A percentile compares a stretch with the other conserved stretches of the same genome.
Evolutionary conservation across 2,329 filamentous ascomycete genomes (phyloP).

Genomic region (Penicillium oxalicum): DNA sequence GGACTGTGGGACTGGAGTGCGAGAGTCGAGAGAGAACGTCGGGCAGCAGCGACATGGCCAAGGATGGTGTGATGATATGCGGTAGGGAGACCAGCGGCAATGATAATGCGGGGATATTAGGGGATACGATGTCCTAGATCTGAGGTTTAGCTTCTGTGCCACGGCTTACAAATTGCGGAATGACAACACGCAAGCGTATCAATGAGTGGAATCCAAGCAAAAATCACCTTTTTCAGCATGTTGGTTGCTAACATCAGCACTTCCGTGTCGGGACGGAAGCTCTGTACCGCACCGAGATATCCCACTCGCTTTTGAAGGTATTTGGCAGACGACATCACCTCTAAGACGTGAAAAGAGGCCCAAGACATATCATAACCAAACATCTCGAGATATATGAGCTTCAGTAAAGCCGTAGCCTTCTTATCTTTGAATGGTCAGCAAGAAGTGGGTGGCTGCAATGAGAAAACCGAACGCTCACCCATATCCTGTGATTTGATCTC

Average conservation of each 20-base stretch:
- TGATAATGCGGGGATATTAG: conserved; percentile 67
- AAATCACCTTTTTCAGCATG: conserved; percentile 75
- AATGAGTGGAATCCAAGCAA: background rate
- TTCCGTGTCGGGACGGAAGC: conserved; percentile 90
- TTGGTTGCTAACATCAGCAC: conserved; percentile 97
- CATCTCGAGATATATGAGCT: conserved; percentile 98
- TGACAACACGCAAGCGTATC: background rate
- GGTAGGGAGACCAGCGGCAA: conserved; percentile 86
- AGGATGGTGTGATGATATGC: conserved; percentile 85
- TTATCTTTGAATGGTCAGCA: conserved; percentile 55
- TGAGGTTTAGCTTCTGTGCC: conserved; percentile 11
- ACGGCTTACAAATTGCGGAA: background rate
- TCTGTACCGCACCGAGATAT: conserved; percentile 92
- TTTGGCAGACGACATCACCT: conserved; percentile 96
- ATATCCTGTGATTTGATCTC: conserved; percentile 93
- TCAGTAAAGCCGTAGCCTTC: conserved; percentile 91
- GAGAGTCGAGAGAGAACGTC: conserved; percentile 81
- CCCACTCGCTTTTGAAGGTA: conserved; percentile 93
- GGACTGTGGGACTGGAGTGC: conserved; percentile 76
- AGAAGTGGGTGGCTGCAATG: background rate
- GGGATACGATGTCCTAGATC: conserved; percentile 54
- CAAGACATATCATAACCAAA: conserved; percentile 99
- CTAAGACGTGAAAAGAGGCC: conserved; percentile 96
- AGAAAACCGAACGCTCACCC: conserved; percentile 50
- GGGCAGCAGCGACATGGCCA: conserved; percentile 81